phyloP scores from a whole-genome alignment of 495 filamentous ascomycete species.

The Peziza echinospora region DNA sequence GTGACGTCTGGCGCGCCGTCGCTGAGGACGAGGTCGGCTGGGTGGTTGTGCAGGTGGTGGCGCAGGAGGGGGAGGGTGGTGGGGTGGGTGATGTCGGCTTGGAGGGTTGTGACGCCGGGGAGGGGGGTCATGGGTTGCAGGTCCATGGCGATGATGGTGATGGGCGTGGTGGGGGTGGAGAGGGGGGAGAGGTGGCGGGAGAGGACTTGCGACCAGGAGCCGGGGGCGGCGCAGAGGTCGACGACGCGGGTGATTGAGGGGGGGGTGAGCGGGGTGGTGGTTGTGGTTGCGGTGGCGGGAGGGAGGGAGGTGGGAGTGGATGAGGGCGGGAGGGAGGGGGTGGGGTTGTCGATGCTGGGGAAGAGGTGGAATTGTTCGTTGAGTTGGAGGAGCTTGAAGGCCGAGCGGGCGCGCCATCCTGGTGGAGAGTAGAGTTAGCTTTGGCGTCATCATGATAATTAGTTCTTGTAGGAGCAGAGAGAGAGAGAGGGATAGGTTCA shows the following conservation, averaged over 20 bases:
- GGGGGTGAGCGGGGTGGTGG: constrained; percentile 24
- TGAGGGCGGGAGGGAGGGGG: constrained; percentile 20
- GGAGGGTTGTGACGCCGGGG: constrained; percentile 71
- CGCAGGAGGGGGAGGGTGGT: constrained; percentile 78
- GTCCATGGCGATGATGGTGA: constrained; percentile 89
- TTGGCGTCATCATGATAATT: too few species aligned
- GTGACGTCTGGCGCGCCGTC: constrained; percentile 95
- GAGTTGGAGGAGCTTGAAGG: constrained; percentile 90
- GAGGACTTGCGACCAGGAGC: constrained; percentile 90
- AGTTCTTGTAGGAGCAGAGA: too few species aligned
- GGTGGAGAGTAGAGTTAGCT: not conserved
- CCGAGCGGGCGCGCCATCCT: constrained; percentile 80
- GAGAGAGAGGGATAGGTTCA: not conserved
- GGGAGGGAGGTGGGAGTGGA: constrained; percentile 41
- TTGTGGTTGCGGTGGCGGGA: constrained; percentile 78
- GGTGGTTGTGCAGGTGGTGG: constrained; percentile 45
- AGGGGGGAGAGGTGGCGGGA: constrained; percentile 45
- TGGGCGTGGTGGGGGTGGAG: constrained; percentile 29
- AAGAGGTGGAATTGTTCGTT: constrained; percentile 89
- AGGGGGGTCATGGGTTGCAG: constrained; percentile 87
- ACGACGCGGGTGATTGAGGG: constrained; percentile 69
- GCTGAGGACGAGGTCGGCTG: constrained; percentile 50
- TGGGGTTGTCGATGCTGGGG: constrained; percentile 18
- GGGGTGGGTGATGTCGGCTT: constrained; percentile 92
- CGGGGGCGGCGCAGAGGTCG: constrained; percentile 87